A percentile compares a stretch with the other conserved stretches of the same genome.
Evolutionary conservation across 2,329 filamentous ascomycete species (phyloP).

Genomic region (Trichophyton schoenleinii): DNA sequence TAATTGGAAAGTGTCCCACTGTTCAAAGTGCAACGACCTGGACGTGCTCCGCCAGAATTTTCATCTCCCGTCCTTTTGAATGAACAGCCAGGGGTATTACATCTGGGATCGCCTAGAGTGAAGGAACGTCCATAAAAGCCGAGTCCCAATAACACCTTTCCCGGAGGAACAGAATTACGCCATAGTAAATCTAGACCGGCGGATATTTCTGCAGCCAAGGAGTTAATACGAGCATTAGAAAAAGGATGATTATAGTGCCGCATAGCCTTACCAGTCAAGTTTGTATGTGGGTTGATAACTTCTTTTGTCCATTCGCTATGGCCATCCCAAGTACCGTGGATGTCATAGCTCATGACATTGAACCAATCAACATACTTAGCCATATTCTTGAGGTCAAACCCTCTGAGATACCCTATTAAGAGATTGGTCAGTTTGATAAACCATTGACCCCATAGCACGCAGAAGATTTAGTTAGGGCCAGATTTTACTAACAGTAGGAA

Average conservation of each 20-base stretch:
- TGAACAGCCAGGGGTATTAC: constrained; percentile 14
- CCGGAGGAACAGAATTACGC: constrained; percentile 15
- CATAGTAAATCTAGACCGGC: constrained; percentile 21
- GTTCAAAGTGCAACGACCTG: constrained; percentile 20
- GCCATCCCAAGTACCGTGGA: constrained; percentile 19
- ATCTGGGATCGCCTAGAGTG: constrained; percentile 14
- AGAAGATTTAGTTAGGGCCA: no score
- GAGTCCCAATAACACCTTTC: constrained; percentile 17
- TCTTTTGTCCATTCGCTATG: constrained; percentile 11
- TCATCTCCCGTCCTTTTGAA: constrained; percentile 17
- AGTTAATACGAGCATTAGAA: constrained; percentile 13
- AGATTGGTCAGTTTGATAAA: no score
- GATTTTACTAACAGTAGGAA: constrained; percentile 8
- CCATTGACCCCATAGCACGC: no score
- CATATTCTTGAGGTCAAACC: constrained; percentile 17
- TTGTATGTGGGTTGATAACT: constrained; percentile 16
- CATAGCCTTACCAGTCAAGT: constrained; percentile 16
- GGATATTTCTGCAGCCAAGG: constrained; percentile 18
- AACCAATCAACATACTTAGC: constrained; percentile 17
- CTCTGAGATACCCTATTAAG: constrained; percentile 15
- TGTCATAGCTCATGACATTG: constrained; percentile 21
- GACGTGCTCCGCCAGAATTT: constrained; percentile 12
- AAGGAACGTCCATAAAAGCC: constrained; percentile 20
- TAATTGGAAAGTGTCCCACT: constrained; percentile 18
- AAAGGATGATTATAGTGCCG: constrained; percentile 7